These are phyloP conservation scores for Chaetomiaceae sp. DNA, from an alignment of 2,329 filamentous ascomycete genomes.

Conservation along the genomic window DNA sequence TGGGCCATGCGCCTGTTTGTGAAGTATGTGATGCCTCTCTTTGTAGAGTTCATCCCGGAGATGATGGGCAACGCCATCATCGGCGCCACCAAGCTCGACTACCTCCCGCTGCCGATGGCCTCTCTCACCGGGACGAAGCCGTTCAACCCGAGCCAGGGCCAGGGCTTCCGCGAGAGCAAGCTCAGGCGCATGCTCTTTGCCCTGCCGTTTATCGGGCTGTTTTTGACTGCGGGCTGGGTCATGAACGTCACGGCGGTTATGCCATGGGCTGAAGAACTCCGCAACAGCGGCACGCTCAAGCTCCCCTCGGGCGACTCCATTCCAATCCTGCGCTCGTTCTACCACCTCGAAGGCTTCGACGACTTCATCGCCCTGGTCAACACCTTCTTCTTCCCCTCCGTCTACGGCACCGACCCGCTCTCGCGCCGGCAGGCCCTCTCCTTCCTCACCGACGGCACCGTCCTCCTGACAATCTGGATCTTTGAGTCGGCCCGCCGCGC, in stretches of 20 bases:
- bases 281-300: neutral
- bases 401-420: constrained; percentile 11
- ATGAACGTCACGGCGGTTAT: constrained; percentile 8
- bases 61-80: constrained; percentile 8
- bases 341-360: constrained; percentile 13
- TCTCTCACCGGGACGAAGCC: constrained; percentile 16
- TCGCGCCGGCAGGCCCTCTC: constrained; percentile 13
- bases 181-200: constrained; percentile 13
- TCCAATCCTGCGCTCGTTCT: constrained; percentile 15
- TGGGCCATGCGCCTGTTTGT: constrained; percentile 1
- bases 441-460: constrained; percentile 18
- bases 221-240: constrained; percentile 1
- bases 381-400: constrained; percentile 18
- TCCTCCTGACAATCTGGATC: constrained; percentile 18
- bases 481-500: constrained; percentile 19
- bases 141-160: constrained; percentile 20
- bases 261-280: neutral
- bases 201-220: constrained; percentile 13
- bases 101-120: constrained; percentile 16
- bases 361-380: constrained; percentile 14
- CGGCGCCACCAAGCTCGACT: constrained; percentile 15
- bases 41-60: constrained; percentile 14
- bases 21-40: constrained; percentile 1
- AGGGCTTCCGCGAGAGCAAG: constrained; percentile 17
- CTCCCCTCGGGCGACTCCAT: neutral